A percentile compares a stretch with the other conserved stretches of the same genome.
Conservation (phyloP, 352 stramenopile species). For the Phytopythium kandeliae region DNA sequence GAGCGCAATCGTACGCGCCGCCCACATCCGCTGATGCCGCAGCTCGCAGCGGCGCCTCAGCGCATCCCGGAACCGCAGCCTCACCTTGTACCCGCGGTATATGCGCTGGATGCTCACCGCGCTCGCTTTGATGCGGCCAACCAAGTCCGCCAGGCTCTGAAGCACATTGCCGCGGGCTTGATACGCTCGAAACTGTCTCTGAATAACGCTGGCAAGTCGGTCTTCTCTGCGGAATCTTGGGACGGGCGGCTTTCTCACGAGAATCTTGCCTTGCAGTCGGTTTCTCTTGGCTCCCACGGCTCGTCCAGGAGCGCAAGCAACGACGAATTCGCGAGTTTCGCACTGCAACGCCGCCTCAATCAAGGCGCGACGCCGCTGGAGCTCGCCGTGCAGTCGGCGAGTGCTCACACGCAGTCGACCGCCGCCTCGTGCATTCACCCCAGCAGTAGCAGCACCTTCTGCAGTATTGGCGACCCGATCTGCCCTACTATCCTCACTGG, state of each 20-base stretch:
- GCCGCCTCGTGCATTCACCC: neutral
- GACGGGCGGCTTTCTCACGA: slow-evolving; percentile 36
- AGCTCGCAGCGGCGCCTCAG: slow-evolving; percentile 17
- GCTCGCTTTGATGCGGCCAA: slow-evolving; percentile 18
- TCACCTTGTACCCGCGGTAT: slow-evolving; percentile 39
- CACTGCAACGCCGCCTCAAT: slow-evolving; percentile 23
- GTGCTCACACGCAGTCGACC: slow-evolving; percentile 19
- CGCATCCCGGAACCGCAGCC: slow-evolving; percentile 24
- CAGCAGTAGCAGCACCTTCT: neutral
- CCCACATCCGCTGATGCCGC: slow-evolving; percentile 11
- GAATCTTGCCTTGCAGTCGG: slow-evolving; percentile 35
- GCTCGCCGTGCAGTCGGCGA: slow-evolving; percentile 22
- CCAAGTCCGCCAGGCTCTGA: slow-evolving; percentile 26
- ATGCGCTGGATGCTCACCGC: slow-evolving; percentile 50
- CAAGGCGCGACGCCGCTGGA: slow-evolving; percentile 28
- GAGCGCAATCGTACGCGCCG: slow-evolving; percentile 32
- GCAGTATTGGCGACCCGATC: too few relatives aligned
- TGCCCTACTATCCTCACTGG: neutral
- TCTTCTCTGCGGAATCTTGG: slow-evolving; percentile 22
- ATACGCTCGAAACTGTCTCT: slow-evolving; percentile 43
- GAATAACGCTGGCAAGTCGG: slow-evolving; percentile 40
- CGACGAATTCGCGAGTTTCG: slow-evolving; percentile 12
- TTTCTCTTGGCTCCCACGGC: slow-evolving; percentile 23
- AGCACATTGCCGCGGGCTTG: slow-evolving; percentile 25
- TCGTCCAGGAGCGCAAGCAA: neutral